Evolutionary conservation across 2,329 filamentous ascomycete species (phyloP).

Genomic region (Mollisiaceae sp.): DNA sequence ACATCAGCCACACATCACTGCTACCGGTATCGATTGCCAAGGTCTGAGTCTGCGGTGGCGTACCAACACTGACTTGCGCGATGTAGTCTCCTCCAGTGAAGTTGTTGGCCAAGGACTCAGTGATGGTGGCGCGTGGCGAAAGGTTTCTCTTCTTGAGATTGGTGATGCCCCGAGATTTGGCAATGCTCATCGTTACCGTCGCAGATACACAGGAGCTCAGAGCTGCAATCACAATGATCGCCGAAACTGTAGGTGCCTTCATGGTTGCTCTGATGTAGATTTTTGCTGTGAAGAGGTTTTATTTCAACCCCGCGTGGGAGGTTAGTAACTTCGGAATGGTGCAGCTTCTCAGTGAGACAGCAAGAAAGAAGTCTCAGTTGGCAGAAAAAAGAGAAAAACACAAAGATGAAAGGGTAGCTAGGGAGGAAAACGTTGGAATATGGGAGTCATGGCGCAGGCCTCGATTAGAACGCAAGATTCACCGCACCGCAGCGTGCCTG

Average conservation of each 20-base stretch:
- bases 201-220: slow-evolving; percentile 4
- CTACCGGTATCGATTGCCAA: slow-evolving; percentile 66
- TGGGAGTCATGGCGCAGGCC: slow-evolving; percentile 2
- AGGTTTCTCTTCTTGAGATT: slow-evolving; percentile 15
- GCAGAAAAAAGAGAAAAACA: background rate
- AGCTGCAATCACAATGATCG: slow-evolving; percentile 2
- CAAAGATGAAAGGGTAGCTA: background rate
- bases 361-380: background rate
- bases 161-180: background rate
- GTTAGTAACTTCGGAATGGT: background rate
- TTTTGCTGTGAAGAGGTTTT: background rate
- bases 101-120: slow-evolving; percentile 50
- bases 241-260: background rate
- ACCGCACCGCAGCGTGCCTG: background rate
- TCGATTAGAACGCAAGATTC: background rate
- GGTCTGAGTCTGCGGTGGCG: slow-evolving; percentile 58
- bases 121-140: slow-evolving; percentile 25
- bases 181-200: slow-evolving; percentile 5
- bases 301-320: background rate
- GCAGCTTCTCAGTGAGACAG: background rate
- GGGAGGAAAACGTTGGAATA: background rate
- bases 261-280: background rate
- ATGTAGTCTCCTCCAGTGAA: slow-evolving; percentile 54
- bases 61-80: slow-evolving; percentile 59
- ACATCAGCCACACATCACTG: slow-evolving; percentile 62